Evolutionary conservation across 2,329 filamentous ascomycete genomes (phyloP).

Genomic region (Dactylellina haptotyla): DNA sequence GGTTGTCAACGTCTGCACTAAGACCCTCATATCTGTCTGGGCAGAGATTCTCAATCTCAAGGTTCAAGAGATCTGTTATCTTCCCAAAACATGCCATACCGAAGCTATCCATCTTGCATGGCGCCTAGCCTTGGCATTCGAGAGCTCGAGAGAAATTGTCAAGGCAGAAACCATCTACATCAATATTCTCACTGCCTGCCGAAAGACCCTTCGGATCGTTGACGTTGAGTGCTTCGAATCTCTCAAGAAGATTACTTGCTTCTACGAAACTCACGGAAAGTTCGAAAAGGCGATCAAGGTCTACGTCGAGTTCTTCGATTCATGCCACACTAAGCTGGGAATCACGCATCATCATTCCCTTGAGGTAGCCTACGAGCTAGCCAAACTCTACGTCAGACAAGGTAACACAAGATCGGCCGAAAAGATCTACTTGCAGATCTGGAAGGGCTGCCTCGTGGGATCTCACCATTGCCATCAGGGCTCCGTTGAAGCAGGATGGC

Average conservation of each 20-base stretch:
- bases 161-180: conserved; percentile 23
- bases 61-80: conserved; percentile 9
- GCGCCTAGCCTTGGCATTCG: conserved; percentile 26
- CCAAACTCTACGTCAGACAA: conserved; percentile 12
- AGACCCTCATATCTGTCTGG: conserved; percentile 20
- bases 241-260: conserved; percentile 20
- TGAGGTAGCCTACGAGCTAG: conserved; percentile 23
- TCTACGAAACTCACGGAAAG: conserved; percentile 12
- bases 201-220: conserved; percentile 16
- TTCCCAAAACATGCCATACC: conserved; percentile 18
- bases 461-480: conserved; percentile 20
- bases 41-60: conserved; percentile 4
- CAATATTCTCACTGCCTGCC: conserved; percentile 15
- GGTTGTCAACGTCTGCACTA: conserved; percentile 10
- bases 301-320: conserved; percentile 23
- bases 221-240: conserved; percentile 16
- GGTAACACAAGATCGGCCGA: conserved; percentile 6
- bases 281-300: conserved; percentile 12
- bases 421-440: conserved; percentile 28
- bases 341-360: conserved; percentile 1
- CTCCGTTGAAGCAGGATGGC: conserved; percentile 28
- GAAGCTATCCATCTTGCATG: conserved; percentile 31
- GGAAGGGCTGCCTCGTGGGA: conserved; percentile 16
- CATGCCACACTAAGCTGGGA: conserved; percentile 11
- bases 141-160: conserved; percentile 14